Percentiles rank a stretch among this genome's conserved stretches.
Evolutionary conservation across 345 rosid species (phyloP).

Genomic region (Sisymbrium altissimum): DNA sequence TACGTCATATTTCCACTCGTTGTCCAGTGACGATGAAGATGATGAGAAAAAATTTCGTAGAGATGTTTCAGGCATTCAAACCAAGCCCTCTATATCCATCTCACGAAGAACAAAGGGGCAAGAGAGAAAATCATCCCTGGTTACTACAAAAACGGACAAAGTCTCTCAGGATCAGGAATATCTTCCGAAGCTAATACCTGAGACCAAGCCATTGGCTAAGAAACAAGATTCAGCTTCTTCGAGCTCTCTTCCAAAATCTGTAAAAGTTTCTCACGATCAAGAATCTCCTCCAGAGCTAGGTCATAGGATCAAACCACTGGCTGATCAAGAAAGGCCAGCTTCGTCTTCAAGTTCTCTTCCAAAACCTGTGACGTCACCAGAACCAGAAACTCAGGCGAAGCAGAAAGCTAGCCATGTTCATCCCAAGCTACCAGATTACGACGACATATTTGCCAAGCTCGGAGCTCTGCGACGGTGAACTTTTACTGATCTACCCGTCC

Average conservation of each 20-base stretch:
- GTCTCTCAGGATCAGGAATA: not conserved
- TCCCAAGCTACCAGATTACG: slow-evolving; percentile 92
- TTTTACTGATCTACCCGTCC: not conserved
- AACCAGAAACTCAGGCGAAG: slow-evolving; percentile 28
- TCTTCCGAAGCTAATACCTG: not conserved
- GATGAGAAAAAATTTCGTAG: slow-evolving; percentile 3
- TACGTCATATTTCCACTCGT: slow-evolving; percentile 10
- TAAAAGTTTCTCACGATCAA: slow-evolving; percentile 22
- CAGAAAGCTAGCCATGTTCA: slow-evolving; percentile 68
- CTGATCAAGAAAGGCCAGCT: slow-evolving; percentile 29
- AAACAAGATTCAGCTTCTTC: slow-evolving; percentile 24
- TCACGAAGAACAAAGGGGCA: slow-evolving; percentile 64
- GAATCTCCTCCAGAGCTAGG: slow-evolving; percentile 23
- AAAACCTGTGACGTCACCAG: slow-evolving; percentile 32
- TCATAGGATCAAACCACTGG: slow-evolving; percentile 22
- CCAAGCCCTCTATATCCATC: slow-evolving; percentile 32
- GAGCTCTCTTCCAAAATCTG: slow-evolving; percentile 24
- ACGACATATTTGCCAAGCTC: slow-evolving; percentile 52
- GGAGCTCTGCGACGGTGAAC: slow-evolving; percentile 44
- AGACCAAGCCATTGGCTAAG: slow-evolving; percentile 29
- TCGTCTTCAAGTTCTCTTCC: slow-evolving; percentile 20
- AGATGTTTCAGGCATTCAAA: not conserved
- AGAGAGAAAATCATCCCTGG: slow-evolving; percentile 29
- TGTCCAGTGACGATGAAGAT: slow-evolving; percentile 31
- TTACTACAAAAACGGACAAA: slow-evolving; percentile 12